Evolutionary conservation across 2,329 filamentous ascomycete species (phyloP).

Genomic region (Massarina eburnea): DNA sequence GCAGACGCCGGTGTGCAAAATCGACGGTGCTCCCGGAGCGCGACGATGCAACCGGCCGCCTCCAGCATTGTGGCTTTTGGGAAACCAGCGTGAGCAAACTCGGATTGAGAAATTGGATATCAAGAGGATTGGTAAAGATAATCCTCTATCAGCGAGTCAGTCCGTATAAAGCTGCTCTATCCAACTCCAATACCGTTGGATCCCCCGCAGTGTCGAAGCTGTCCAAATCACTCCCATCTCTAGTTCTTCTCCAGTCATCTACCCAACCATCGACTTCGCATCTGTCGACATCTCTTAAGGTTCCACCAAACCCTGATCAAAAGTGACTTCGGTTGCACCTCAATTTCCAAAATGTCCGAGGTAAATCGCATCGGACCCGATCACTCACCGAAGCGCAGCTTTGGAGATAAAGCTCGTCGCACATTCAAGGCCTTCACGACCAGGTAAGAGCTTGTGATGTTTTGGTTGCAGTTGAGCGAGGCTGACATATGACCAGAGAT

Average conservation of each 20-base stretch:
- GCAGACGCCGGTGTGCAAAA: constrained; percentile 24
- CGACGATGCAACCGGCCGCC: constrained; percentile 33
- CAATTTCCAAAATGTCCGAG: constrained; percentile 39
- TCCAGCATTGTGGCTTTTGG: constrained; percentile 24
- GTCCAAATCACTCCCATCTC: constrained; percentile 10
- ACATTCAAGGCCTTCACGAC: constrained; percentile 52
- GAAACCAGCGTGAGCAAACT: too few relatives aligned
- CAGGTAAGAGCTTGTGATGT: constrained; percentile 45
- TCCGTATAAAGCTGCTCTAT: constrained; percentile 11
- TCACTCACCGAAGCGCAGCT: constrained; percentile 43
- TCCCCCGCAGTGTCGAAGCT: constrained; percentile 24
- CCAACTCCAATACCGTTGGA: constrained; percentile 15
- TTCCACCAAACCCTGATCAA: constrained; percentile 32
- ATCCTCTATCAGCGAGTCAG: constrained; percentile 6
- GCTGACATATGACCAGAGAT: constrained; percentile 48
- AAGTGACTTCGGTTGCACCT: constrained; percentile 15
- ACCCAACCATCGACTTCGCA: constrained; percentile 23
- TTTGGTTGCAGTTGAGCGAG: too few relatives aligned
- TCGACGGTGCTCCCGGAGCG: constrained; percentile 22
- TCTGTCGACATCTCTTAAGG: constrained; percentile 25
- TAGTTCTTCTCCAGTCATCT: neutral
- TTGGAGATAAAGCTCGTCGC: constrained; percentile 45
- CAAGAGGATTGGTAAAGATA: constrained; percentile 31
- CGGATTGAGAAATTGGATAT: constrained; percentile 35
- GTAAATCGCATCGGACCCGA: constrained; percentile 50